Base-by-base conservation (phyloP, 2,329 filamentous ascomycete species). In the Claviceps sp. region DNA sequence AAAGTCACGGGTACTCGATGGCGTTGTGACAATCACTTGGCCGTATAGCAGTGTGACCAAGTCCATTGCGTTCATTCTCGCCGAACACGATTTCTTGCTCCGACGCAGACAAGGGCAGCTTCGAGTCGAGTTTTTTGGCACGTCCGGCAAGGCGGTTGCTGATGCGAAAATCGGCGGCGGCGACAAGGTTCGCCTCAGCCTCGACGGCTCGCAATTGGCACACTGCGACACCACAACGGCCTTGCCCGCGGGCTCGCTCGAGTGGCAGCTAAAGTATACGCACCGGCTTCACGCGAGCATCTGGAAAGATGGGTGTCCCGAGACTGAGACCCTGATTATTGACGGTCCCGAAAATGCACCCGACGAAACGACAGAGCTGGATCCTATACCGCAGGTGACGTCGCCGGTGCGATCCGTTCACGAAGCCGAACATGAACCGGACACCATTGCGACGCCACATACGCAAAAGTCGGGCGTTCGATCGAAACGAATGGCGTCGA, bases 1-100 rank as follows among this genome's bases (percentile, higher is more conserved):
- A 23, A 52, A 61, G 2, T 64, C 68, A 5, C 69, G 69, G 54
- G 69, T 71, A 13, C 68, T 95, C 36, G 76, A 79, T 53, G 89
- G 86, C 40, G 74, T 86, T 16, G 80, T 96, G 22, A 91, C 88
- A 8, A 80, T 97, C 38, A 82, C 88, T 53, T 97, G 91, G 90
- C 91, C 91, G 0, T 96, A 88, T 67, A 95, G 86, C 57, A 85
- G 85, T 22, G 80, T 88, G 26, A 85, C 78, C 34, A 79, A 78
- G 50, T 82, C 82, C 40, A 77, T 89, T 58, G 84, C 88, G 26
- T 82, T 96, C 49, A 77, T 94, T 20, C 77, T 97, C 37, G 86
- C 86, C 45, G 90, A 96, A 60, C 82, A 83, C 45, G 88, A 96
- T 64, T 86, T 90, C 61, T 84, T 87, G 47, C 74, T 91, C 49